Base-by-base conservation (phyloP, 257 asterid species). In the Solanum pinnatisectum region DNA sequence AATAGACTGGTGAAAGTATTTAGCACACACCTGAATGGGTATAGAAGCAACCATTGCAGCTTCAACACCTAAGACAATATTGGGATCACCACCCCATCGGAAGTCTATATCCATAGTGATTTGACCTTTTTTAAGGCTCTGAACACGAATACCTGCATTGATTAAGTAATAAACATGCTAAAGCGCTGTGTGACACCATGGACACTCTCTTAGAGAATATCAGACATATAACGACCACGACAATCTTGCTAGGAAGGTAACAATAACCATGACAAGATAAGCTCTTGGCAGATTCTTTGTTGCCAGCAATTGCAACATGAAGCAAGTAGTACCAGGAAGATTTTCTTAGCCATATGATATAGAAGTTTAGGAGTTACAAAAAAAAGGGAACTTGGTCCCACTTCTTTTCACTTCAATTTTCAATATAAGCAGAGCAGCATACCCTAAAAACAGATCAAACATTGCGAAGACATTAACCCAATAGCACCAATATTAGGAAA, bases 21-120 rank as follows among this genome's bases (percentile, higher is more conserved):
- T 56, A 87, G 87, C 87, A 74, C 92, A 71, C 74, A 97, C 99
- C 97, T 97, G 99, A 91, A 97, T 96, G 52, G 99, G 99, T 87
- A 97, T 95, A 52, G 98, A 95, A 90, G 99, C 99, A 92, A 97
- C 99, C 44, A 90, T 88, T 59, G 99, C 98, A 87, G 99, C 99
- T 94, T 96, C 98, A 86, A 94, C 99, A 87, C 95, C 99, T 92
- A 97, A 90, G 87, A 97, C 83, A 84, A 97, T 97, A 92, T 93
- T 97, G 60, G 99, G 99, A 92, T 97, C 98, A 90, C 99, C 99
- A 90, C 99, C 99, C 98, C 98, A 97, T 49, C 99, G 95, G 65
- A 97, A 90, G 92, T 97, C 99, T 84, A 97, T 96, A 88, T 97
- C 99, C 99, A 97, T 97, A 8, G 98, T 97, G 89, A 97, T 96